phyloP scores from a whole-genome alignment of 1,284 basidiomycete genomes.

The Rhodotorula sp. region DNA sequence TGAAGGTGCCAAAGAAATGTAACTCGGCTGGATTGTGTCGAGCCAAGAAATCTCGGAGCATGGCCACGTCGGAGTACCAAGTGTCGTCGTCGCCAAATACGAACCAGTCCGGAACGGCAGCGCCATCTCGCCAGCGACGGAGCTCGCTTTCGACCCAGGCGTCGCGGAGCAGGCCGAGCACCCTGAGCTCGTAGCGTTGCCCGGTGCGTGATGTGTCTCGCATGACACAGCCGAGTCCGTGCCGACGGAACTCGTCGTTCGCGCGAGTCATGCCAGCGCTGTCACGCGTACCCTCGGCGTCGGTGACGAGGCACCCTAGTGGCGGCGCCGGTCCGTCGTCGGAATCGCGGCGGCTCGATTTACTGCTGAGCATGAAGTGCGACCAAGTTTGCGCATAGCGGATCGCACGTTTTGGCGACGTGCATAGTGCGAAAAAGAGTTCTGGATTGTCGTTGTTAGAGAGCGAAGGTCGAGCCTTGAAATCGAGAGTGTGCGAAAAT shows the following conservation, averaged over 20 bases:
- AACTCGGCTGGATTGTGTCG: conserved; percentile 28
- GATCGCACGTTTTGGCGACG: conserved; percentile 21
- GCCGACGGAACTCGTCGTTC: conserved; percentile 16
- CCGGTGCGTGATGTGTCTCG: conserved; percentile 6
- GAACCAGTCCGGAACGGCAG: conserved; percentile 23
- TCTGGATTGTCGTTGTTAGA: not conserved
- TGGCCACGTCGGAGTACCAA: conserved; percentile 15
- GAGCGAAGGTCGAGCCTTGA: not conserved
- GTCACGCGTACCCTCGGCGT: conserved; percentile 16
- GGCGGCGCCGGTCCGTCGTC: not conserved
- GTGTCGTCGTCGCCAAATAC: conserved; percentile 35
- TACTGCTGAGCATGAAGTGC: conserved; percentile 22
- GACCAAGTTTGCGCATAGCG: conserved; percentile 17
- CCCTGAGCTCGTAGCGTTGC: conserved; percentile 28
- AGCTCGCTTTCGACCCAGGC: conserved; percentile 30
- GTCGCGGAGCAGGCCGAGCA: conserved; percentile 16
- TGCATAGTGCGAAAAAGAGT: conserved; percentile 31
- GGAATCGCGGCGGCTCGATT: not conserved
- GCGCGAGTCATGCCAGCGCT: conserved; percentile 3
- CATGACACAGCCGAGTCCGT: conserved; percentile 12
- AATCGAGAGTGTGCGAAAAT: not conserved
- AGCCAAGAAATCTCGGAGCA: conserved; percentile 17
- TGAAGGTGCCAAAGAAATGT: conserved; percentile 31
- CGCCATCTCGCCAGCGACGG: conserved; percentile 16
- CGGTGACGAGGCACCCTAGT: conserved; percentile 26